Evolutionary conservation across 805 yeast species (phyloP), one percentile per base, ranked within the genome.

Genomic region (Saccharomycopsis malanga): DNA sequence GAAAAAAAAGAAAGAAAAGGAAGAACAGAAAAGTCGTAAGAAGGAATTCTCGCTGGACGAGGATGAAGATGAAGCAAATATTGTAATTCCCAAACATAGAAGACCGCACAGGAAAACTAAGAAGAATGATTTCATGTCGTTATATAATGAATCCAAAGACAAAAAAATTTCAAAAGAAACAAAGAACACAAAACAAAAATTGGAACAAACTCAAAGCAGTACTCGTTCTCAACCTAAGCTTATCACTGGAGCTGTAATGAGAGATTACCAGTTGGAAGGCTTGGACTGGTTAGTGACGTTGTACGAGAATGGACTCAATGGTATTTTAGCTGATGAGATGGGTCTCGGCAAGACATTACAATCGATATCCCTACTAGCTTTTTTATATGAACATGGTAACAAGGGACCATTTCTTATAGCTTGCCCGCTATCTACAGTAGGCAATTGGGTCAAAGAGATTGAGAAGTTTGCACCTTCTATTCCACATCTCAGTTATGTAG

Each of bases 271-370:
- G 63, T 62, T 87, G 17, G 88, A 84, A 47, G 98, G 98, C 1
- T 72, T 91, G 48, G 88, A 87, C 54, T 91, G 98, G 98, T 66
- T 93, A 36, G 74, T 82, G 12, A 83, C 96, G 0, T 65, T 91
- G 22, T 93, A 84, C 61, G 95, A 89, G 59, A 93, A 91, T 63
- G 98, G 98, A 0, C 69, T 91, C 24, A 91, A 91, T 62, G 98
- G 98, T 2, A 89, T 93, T 30, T 67, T 93, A 18, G 98, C 98
- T 0, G 98, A 93, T 65, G 98, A 91, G 62, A 91, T 91, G 98
- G 98, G 98, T 0, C 68, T 91, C 22, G 98, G 98, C 1, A 91
- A 91, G 61, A 93, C 98, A 0, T 63, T 91, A 5, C 96, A 93
- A 62, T 82, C 93, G 37, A 87, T 91, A 46, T 75, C 96, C 0